A percentile compares a stretch with the other conserved stretches of the same genome.
Conservation (phyloP, 2,329 filamentous ascomycete species). For the Orbilia ellipsospora region DNA sequence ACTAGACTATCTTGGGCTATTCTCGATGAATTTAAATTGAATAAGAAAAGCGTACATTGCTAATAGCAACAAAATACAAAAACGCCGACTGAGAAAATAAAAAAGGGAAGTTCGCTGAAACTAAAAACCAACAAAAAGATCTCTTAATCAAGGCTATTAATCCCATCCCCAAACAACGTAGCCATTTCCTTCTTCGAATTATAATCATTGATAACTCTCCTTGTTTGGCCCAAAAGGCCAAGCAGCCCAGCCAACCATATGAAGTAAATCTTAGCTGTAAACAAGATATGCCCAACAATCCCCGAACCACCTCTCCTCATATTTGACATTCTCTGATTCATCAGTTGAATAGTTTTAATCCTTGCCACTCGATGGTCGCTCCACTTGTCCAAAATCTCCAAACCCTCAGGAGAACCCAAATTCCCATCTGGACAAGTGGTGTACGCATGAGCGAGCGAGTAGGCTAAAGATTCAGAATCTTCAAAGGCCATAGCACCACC, state of each 20-base stretch:
- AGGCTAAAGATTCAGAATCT: slow-evolving; percentile 66
- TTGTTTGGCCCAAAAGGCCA: slow-evolving; percentile 30
- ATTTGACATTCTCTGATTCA: slow-evolving; percentile 37
- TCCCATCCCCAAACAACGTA: slow-evolving; percentile 12
- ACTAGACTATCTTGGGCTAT: too few species aligned
- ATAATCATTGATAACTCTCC: slow-evolving; percentile 41
- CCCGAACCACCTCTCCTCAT: slow-evolving; percentile 38
- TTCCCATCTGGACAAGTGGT: background rate
- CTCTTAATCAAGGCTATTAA: slow-evolving; percentile 7
- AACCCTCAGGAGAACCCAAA: background rate
- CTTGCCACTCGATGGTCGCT: slow-evolving; percentile 34
- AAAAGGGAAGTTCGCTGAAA: too few species aligned
- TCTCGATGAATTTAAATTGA: too few species aligned
- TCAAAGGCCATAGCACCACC: slow-evolving; percentile 70
- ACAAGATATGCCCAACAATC: slow-evolving; percentile 25
- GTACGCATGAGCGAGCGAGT: slow-evolving; percentile 16
- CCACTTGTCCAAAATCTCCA: slow-evolving; percentile 25
- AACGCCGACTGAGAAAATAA: too few species aligned
- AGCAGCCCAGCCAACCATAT: slow-evolving; percentile 32
- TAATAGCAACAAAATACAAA: too few species aligned
- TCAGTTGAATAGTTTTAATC: slow-evolving; percentile 28
- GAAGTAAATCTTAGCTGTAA: slow-evolving; percentile 35
- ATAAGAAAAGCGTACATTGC: too few species aligned
- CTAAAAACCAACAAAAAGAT: too few species aligned
- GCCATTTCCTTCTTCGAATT: slow-evolving; percentile 25